These are phyloP conservation scores for Hygrophoropsis aurantiaca DNA, from an alignment of 768 basidiomycete species.

Conservation along the genomic window DNA sequence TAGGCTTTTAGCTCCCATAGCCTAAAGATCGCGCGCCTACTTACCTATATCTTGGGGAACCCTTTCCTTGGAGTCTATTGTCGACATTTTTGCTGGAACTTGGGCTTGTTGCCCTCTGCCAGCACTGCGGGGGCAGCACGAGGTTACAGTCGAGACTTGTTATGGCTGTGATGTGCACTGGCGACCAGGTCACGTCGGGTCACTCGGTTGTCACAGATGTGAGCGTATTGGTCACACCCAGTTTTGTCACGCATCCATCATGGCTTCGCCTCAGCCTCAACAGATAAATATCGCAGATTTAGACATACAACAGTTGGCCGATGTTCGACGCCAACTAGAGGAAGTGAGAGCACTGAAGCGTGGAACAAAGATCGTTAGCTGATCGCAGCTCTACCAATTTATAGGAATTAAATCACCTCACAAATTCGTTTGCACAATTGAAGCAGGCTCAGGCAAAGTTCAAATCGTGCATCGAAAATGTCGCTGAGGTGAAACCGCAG, in stretches of 20 bases:
- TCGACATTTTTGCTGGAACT: constrained; percentile 26
- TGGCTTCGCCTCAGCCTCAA: constrained; percentile 52
- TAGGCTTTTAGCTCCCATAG: background rate
- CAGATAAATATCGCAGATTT: constrained; percentile 82
- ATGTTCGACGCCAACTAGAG: constrained; percentile 90
- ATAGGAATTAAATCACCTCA: constrained; percentile 90
- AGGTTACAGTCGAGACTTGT: too few relatives aligned
- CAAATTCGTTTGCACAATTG: constrained; percentile 88
- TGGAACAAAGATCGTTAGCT: constrained; percentile 1
- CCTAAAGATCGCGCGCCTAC: constrained; percentile 7
- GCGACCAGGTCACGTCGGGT: constrained; percentile 13
- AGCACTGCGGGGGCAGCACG: constrained; percentile 10
- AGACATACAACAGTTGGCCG: constrained; percentile 80
- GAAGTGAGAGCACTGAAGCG: constrained; percentile 51
- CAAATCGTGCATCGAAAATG: constrained; percentile 80
- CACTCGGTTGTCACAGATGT: constrained; percentile 19
- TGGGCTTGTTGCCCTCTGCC: constrained; percentile 16
- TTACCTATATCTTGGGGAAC: constrained; percentile 57
- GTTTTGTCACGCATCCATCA: constrained; percentile 8
- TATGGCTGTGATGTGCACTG: constrained; percentile 2
- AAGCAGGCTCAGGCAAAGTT: constrained; percentile 94
- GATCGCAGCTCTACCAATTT: background rate
- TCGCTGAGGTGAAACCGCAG: constrained; percentile 67
- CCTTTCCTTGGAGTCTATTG: constrained; percentile 28
- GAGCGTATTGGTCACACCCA: constrained; percentile 6